Evolutionary conservation across 2,329 filamentous ascomycete genomes (phyloP).

Genomic region (Alternaria dauci): DNA sequence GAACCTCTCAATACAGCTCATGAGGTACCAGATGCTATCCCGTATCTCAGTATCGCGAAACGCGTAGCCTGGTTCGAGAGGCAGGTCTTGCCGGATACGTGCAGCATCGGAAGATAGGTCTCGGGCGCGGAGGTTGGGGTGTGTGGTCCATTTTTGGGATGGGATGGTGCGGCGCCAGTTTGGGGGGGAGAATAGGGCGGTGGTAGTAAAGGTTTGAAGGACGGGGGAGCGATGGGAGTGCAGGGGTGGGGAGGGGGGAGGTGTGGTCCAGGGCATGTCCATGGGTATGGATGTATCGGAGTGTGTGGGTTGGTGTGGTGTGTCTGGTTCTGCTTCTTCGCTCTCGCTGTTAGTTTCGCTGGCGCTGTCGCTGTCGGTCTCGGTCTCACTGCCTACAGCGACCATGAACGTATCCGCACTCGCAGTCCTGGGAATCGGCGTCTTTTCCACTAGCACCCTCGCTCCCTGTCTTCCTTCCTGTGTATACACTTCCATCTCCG

Average conservation of each 20-base stretch:
- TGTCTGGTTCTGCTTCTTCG: not conserved
- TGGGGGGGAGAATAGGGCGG: fast-evolving
- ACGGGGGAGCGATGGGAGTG: too few relatives aligned
- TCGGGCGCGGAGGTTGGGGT: conserved; percentile 8
- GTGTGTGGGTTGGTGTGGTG: too few relatives aligned
- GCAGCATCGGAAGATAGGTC: not conserved
- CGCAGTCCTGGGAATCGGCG: too few relatives aligned
- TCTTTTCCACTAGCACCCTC: not conserved
- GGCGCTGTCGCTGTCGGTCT: too few relatives aligned
- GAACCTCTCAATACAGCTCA: conserved; percentile 19
- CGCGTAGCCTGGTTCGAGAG: conserved; percentile 34
- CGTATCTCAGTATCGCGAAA: conserved; percentile 38
- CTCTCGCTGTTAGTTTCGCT: too few relatives aligned
- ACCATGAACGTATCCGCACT: too few relatives aligned
- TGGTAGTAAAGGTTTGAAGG: too few relatives aligned
- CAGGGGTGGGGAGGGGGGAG: too few relatives aligned
- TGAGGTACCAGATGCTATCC: conserved; percentile 30
- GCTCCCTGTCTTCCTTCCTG: not conserved
- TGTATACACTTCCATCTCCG: too few relatives aligned
- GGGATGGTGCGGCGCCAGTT: not conserved
- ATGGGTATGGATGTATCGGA: too few relatives aligned
- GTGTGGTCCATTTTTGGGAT: not conserved
- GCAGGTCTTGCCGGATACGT: not conserved
- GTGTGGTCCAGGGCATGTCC: too few relatives aligned
- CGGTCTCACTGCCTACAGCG: too few relatives aligned